Evolutionary conservation across 192 early-diverging fungal species (phyloP).

Genomic region (Coemansia sp.): DNA sequence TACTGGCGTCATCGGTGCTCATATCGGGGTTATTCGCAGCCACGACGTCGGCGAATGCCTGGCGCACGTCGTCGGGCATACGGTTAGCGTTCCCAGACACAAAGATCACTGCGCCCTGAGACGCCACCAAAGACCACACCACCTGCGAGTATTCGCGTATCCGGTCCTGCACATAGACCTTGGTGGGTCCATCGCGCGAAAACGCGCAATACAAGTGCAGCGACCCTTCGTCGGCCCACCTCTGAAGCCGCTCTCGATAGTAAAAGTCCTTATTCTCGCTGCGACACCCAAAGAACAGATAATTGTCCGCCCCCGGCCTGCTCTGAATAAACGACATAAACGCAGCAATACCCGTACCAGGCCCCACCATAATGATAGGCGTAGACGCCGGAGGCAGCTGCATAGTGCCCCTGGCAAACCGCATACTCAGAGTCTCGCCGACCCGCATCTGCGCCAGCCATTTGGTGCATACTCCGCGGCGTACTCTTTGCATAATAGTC

Average conservation of each 20-base stretch:
- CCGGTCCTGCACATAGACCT: conserved; percentile 42
- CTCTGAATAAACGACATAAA: conserved; percentile 80
- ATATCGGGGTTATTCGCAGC: not conserved
- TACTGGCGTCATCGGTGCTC: not conserved
- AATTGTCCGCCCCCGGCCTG: conserved; percentile 59
- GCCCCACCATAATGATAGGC: conserved; percentile 81
- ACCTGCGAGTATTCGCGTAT: conserved; percentile 38
- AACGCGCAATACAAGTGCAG: conserved; percentile 78
- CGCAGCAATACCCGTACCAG: conserved; percentile 90
- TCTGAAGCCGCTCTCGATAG: conserved; percentile 70
- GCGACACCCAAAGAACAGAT: conserved; percentile 88
- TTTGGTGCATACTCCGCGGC: conserved; percentile 82
- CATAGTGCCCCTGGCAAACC: conserved; percentile 70
- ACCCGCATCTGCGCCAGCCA: conserved; percentile 61
- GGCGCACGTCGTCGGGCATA: conserved; percentile 49
- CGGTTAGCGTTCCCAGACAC: conserved; percentile 68
- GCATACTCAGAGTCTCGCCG: conserved; percentile 44
- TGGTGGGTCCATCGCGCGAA: conserved; percentile 76
- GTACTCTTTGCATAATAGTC: conserved; percentile 72
- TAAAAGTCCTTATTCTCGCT: conserved; percentile 72
- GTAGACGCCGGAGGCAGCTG: conserved; percentile 51
- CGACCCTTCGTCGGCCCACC: conserved; percentile 47
- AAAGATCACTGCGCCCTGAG: conserved; percentile 62
- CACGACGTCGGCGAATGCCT: conserved; percentile 33
- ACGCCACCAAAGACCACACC: conserved; percentile 65